Base-by-base conservation (phyloP, 345 rosid genomes). In the Citrus trifoliata region DNA sequence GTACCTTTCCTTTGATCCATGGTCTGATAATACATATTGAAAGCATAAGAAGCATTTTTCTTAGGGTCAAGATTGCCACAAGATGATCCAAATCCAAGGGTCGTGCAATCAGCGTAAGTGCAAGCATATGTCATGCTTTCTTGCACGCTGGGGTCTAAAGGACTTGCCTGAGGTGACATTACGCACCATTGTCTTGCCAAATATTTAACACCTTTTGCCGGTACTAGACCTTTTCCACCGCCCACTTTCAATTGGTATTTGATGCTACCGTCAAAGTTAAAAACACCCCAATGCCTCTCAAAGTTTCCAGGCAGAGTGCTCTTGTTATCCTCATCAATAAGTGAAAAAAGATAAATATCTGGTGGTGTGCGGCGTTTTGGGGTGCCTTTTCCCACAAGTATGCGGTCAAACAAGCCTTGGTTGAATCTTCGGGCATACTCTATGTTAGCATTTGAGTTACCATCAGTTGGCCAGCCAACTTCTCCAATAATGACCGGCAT, bases 381-480 rank as follows among this genome's bases (percentile, higher is more conserved):
- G 35, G 93, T 97, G 56, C 98, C 96, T 76, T 87, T 83, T 55
- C 93, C 87, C 61, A 73, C 79, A 21, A 65, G 0, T 42, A 97
- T 92, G 1, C 90, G 91, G 40, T 85, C 73, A 66, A 97, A 1
- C 10, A 97, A 87, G 14, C 97, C 98, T 71, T 97, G 99, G 74
- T 93, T 94, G 85, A 97, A 97, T 24, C 93, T 81, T 22, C 79
- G 88, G 22, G 98, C 96, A 76, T 86, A 37, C n/a, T 68, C 80
- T 0, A 82, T 10, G 46, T 86, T 94, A 5, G 98, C 98, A 66
- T 85, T 85, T 0, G 66, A 78, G 70, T 90, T 93, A 18, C 98
- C 97, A 59, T 97, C 99, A 2, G 96, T 90, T 0, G 95, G 97
- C 99, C 99, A 97, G 0, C 98, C 96, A 3, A 97, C 96, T 83